A percentile compares a stretch with the other conserved stretches of the same genome.
Conservation (phyloP, 163 green algal genomes). For the Volvox carteri region DNA sequence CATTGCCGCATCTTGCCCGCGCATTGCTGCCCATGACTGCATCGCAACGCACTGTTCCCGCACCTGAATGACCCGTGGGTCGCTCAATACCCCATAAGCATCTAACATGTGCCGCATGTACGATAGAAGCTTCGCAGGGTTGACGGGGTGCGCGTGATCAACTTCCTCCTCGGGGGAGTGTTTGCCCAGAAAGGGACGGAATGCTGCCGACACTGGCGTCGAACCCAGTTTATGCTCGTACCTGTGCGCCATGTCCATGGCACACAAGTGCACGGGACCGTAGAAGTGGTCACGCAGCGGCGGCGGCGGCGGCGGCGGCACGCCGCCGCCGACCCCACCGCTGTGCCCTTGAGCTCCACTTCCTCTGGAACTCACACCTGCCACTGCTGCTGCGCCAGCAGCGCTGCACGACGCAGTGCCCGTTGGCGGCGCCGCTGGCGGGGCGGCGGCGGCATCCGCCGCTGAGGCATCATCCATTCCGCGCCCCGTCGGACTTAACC, state of each 20-base stretch:
- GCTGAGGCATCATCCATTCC: background rate
- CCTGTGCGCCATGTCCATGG: conserved; percentile 44
- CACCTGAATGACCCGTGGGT: conserved; percentile 33
- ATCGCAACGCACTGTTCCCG: background rate
- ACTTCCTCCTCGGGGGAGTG: background rate
- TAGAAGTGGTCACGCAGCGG: conserved; percentile 40
- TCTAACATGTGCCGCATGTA: conserved; percentile 47
- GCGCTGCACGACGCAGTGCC: no score
- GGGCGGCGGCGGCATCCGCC: background rate
- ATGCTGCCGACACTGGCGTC: conserved; percentile 13
- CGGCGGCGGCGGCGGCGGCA: background rate
- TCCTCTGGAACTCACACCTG: background rate
- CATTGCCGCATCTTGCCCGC: background rate
- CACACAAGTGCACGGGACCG: conserved; percentile 24
- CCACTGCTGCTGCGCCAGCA: background rate
- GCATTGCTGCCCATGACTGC: background rate
- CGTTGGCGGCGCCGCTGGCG: background rate
- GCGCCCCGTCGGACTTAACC: background rate
- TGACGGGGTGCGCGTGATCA: conserved; percentile 4
- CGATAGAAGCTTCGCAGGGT: conserved; percentile 26
- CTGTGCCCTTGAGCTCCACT: background rate
- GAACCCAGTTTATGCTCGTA: conserved; percentile 24
- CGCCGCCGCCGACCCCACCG: background rate
- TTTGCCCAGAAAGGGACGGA: background rate
- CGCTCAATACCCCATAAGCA: background rate